phyloP scores from a whole-genome alignment of 2,329 filamentous ascomycete species.

The Scorias spongiosa region DNA sequence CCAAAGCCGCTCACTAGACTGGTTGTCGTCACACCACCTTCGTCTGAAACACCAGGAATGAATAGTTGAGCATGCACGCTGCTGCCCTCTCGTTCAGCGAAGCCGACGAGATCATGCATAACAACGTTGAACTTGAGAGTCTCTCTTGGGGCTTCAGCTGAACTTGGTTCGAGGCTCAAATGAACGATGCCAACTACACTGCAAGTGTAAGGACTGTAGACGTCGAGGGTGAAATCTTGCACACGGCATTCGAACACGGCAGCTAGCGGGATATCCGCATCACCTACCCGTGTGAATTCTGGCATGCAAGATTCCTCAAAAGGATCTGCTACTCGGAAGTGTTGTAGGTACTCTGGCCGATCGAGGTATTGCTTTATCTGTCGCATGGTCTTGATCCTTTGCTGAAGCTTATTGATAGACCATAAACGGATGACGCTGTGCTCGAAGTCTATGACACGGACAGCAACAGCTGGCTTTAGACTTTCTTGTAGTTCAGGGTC shows the following conservation, averaged over 20 bases:
- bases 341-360: constrained; percentile 84
- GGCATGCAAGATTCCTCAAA: constrained; percentile 85
- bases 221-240: constrained; percentile 83
- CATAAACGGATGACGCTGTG: constrained; percentile 76
- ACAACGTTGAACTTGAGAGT: constrained; percentile 97
- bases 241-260: constrained; percentile 91
- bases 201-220: constrained; percentile 81
- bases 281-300: constrained; percentile 80
- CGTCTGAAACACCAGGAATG: constrained; percentile 75
- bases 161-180: constrained; percentile 82
- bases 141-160: constrained; percentile 76
- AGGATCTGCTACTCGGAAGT: constrained; percentile 82
- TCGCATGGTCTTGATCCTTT: constrained; percentile 79
- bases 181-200: constrained; percentile 83
- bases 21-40: constrained; percentile 81
- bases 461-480: constrained; percentile 76
- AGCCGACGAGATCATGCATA: constrained; percentile 90
- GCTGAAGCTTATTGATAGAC: constrained; percentile 84
- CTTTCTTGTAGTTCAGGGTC: constrained; percentile 54
- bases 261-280: constrained; percentile 79
- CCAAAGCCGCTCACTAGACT: constrained; percentile 91
- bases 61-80: constrained; percentile 96
- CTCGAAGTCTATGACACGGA: constrained; percentile 83
- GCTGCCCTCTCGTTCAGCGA: constrained; percentile 87
- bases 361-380: constrained; percentile 96